Percentiles rank a stretch among this genome's conserved stretches.
These are phyloP conservation scores for Verticillium nubilum DNA, from an alignment of 2,329 filamentous ascomycete species.

Conservation along the genomic window DNA sequence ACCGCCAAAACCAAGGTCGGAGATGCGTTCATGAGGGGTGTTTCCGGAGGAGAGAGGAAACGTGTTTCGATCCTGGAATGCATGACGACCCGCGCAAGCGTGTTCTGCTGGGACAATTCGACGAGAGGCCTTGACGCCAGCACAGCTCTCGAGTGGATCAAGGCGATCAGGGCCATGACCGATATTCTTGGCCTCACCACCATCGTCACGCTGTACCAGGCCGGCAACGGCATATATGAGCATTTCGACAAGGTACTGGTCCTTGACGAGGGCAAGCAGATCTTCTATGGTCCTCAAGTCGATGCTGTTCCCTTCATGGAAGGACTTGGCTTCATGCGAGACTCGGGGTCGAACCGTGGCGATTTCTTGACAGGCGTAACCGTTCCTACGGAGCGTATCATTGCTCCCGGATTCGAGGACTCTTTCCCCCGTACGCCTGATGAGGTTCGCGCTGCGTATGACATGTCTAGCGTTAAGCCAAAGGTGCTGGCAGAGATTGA, in stretches of 20 bases:
- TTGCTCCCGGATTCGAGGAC: conserved; percentile 50
- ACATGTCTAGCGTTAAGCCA: neutral
- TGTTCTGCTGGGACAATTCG: conserved; percentile 64
- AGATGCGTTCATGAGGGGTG: conserved; percentile 59
- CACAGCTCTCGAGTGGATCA: conserved; percentile 55
- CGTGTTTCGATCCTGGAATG: conserved; percentile 64
- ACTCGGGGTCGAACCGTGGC: conserved; percentile 48
- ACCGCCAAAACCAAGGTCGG: conserved; percentile 62
- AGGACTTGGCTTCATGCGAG: conserved; percentile 54
- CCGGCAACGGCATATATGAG: conserved; percentile 59
- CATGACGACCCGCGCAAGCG: conserved; percentile 49
- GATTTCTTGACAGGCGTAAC: conserved; percentile 66
- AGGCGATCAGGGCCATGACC: conserved; percentile 55
- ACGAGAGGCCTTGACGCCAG: conserved; percentile 62
- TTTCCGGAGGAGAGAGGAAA: conserved; percentile 66
- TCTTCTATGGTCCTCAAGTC: conserved; percentile 59
- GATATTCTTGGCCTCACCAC: conserved; percentile 58
- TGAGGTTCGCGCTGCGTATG: conserved; percentile 36
- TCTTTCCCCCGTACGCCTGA: conserved; percentile 55
- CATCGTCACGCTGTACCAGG: conserved; percentile 66
- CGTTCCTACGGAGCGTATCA: conserved; percentile 55
- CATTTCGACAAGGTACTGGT: conserved; percentile 72
- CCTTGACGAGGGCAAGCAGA: conserved; percentile 63
- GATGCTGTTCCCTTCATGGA: conserved; percentile 62
- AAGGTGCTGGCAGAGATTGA: neutral